Base-by-base conservation (phyloP, 768 basidiomycete species). In the Amanita fuliginea region DNA sequence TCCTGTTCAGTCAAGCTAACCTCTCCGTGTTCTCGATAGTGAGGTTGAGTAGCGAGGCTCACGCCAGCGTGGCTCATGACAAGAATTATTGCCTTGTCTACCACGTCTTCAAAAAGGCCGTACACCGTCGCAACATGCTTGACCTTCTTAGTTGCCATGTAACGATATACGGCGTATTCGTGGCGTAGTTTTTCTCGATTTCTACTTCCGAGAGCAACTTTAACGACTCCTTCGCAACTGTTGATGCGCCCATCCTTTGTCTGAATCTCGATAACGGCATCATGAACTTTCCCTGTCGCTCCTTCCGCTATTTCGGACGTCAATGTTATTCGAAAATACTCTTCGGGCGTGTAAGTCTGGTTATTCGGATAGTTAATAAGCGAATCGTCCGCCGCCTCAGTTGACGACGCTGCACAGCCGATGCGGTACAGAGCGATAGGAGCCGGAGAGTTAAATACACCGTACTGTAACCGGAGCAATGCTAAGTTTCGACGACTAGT, bases 121-220 rank as follows among this genome's bases (percentile, higher is more conserved):
- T n/a, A 36, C 6, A n/a, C 14, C 18, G 8, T n/a, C 35, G 35
- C 6, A 18, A 16, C 14, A 0, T 36, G 3, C 18, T 47, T 47
- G 35, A 35, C 46, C 10, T 35, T 35, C 18, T 47, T 18, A 4
- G 19, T 5, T 30, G 22, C 32, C 33, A 47, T 34, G n/a, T 47
- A 40, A 4, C 24, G 46, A 37, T 47, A 47, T 19, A 47, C 46
- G 3, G 19, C 32, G 10, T 36, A 47, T 24, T 47, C 46, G 37
- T 47, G 46, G 1, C 21, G 46, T 21, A 47, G 11, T 13, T 19
- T 36, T 21, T 47, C 10, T 34, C 7, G 34, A 7, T 34, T 34
- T n/a, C n/a, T n/a, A n/a, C n/a, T n/a, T n/a, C n/a, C n/a, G n/a
- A n/a, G n/a, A n/a, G n/a, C n/a, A n/a, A 36, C 10, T 36, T 36